A percentile compares a stretch with the other conserved stretches of the same genome.
These are phyloP conservation scores for Bocquillonia castaneifolia DNA, from an alignment of 441 rosid genomes.

Conservation along the genomic window DNA sequence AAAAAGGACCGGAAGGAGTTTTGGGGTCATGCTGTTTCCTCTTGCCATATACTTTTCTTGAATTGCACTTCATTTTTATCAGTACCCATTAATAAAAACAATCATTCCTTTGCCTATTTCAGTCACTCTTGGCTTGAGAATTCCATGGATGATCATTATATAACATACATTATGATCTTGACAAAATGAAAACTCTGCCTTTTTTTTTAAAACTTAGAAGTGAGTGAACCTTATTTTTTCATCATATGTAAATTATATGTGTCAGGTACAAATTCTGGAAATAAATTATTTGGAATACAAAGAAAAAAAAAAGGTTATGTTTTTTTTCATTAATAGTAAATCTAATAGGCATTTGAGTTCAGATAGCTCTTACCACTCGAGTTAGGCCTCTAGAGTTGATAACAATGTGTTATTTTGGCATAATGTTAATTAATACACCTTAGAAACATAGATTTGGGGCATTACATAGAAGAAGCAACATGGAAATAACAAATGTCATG, in stretches of 20 bases:
- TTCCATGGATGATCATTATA: background rate
- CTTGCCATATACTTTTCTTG: conserved; percentile 15
- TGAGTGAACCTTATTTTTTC: no score
- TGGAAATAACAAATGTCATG: background rate
- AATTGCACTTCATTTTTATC: background rate
- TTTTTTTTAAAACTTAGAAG: background rate
- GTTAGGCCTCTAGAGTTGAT: no score
- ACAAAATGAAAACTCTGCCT: background rate
- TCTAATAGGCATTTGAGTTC: no score
- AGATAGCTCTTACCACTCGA: no score
- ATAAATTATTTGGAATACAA: no score
- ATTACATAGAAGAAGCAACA: background rate
- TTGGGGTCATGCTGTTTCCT: background rate
- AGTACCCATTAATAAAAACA: background rate
- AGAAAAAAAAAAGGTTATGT: no score
- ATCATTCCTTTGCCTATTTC: background rate
- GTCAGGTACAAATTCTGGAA: no score
- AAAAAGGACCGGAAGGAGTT: background rate
- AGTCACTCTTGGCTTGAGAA: background rate
- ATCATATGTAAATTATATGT: no score
- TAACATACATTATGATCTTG: background rate
- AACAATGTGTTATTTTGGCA: no score
- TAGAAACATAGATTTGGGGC: background rate
- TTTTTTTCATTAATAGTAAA: no score
- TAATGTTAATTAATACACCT: no score